Evolutionary conservation across 345 rosid genomes (phyloP).

Genomic region (Eucalyptus tenuipes): DNA sequence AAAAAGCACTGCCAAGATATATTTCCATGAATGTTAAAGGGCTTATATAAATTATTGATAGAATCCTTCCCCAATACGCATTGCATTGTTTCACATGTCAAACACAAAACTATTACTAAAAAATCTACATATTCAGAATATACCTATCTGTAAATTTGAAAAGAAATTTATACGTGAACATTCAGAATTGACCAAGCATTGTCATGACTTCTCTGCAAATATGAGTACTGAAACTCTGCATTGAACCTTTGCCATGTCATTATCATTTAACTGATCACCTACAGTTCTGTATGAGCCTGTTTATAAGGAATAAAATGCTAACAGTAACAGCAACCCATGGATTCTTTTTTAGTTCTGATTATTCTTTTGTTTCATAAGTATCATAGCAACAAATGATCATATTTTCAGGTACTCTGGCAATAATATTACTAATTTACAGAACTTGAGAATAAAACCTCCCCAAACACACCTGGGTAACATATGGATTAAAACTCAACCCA

Average conservation of each 20-base stretch:
- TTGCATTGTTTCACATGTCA: background rate
- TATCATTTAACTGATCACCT: background rate
- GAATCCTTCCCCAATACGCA: background rate
- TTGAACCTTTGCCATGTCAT: background rate
- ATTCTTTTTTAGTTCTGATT: background rate
- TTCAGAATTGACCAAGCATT: background rate
- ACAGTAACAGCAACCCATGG: background rate
- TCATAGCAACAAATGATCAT: background rate
- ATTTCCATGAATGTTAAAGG: background rate
- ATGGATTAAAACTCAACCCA: constrained; percentile 77
- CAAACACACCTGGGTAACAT: constrained; percentile 69
- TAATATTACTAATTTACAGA: background rate
- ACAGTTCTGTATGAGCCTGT: background rate
- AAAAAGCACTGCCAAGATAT: background rate
- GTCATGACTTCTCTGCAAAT: background rate
- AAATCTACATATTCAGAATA: background rate
- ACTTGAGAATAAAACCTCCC: background rate
- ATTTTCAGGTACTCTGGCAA: background rate
- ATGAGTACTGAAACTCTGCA: background rate
- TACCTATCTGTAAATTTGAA: background rate
- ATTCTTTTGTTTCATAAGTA: background rate
- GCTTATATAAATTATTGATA: background rate
- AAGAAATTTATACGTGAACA: background rate
- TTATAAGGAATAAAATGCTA: background rate
- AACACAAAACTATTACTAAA: background rate